Conservation (phyloP, 2,329 filamentous ascomycete genomes). For the Ophiostoma perfectum region DNA sequence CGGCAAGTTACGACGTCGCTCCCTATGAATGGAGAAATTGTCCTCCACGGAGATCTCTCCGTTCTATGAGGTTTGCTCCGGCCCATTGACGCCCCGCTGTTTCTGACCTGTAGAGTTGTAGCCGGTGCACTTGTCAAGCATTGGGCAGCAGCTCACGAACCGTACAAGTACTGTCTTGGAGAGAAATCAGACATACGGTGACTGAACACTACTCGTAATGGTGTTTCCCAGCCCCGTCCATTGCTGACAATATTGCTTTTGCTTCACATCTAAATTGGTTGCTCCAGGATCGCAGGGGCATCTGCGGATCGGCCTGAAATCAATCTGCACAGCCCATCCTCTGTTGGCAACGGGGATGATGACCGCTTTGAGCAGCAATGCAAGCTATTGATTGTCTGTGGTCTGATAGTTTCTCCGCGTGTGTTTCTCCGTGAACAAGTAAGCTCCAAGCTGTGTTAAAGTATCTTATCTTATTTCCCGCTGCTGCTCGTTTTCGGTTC, state of each 20-base stretch:
- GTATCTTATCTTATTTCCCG: not conserved
- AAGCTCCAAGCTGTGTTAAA: not conserved
- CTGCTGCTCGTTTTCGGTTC: not conserved
- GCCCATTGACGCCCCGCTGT: not conserved
- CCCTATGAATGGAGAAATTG: not conserved
- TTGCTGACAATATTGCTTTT: not conserved
- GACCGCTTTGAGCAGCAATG: not conserved
- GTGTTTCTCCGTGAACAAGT: slow-evolving; percentile 2
- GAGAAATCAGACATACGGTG: not conserved
- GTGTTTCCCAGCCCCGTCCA: too few relatives aligned
- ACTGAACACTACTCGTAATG: not conserved
- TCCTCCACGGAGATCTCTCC: slow-evolving; percentile 5
- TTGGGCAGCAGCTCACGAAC: not conserved
- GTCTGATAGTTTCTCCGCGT: not conserved
- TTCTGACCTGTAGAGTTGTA: not conserved
- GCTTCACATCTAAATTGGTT: not conserved
- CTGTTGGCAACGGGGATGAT: slow-evolving; percentile 1
- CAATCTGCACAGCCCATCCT: not conserved
- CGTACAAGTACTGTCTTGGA: not conserved
- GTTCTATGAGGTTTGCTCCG: not conserved
- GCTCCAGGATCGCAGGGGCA: not conserved
- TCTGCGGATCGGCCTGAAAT: not conserved
- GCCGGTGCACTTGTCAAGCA: not conserved
- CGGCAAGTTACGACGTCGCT: not conserved
- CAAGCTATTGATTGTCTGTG: not conserved